Evolutionary conservation across 352 stramenopile genomes (phyloP).

Genomic region (Pythium aquatile): DNA sequence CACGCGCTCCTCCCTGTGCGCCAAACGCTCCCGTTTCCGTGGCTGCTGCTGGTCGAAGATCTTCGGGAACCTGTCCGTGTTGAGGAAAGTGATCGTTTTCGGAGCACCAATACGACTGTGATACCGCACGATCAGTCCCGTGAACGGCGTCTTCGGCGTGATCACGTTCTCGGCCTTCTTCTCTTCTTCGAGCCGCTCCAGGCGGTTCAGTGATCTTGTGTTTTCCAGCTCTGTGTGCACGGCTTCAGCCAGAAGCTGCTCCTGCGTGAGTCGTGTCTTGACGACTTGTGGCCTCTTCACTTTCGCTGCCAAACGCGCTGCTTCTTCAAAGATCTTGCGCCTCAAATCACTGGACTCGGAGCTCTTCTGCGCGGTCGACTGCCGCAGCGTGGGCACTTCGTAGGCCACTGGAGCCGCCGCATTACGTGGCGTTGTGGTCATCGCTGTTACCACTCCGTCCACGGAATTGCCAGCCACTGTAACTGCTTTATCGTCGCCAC

Average conservation of each 20-base stretch:
- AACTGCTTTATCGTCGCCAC: neutral
- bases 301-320: constrained; percentile 44
- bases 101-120: constrained; percentile 57
- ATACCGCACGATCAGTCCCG: constrained; percentile 65
- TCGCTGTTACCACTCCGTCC: no score
- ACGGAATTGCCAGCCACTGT: no score
- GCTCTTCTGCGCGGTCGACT: constrained; percentile 59
- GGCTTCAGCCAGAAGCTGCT: constrained; percentile 66
- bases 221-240: constrained; percentile 82
- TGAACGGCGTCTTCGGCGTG: constrained; percentile 68
- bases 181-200: constrained; percentile 83
- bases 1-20: constrained; percentile 32
- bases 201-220: constrained; percentile 65
- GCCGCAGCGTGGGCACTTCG: constrained; percentile 45
- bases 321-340: constrained; percentile 50
- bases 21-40: constrained; percentile 44
- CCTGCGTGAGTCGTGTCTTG: constrained; percentile 49
- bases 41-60: constrained; percentile 68
- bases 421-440: neutral
- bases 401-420: constrained; percentile 17
- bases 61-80: constrained; percentile 54
- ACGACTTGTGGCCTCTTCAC: constrained; percentile 33
- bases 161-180: constrained; percentile 62
- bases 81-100: constrained; percentile 85
- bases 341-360: constrained; percentile 61